Evolutionary conservation across 805 yeast species (phyloP).

Genomic region (Wickerhamomyces subpelliculosus): DNA sequence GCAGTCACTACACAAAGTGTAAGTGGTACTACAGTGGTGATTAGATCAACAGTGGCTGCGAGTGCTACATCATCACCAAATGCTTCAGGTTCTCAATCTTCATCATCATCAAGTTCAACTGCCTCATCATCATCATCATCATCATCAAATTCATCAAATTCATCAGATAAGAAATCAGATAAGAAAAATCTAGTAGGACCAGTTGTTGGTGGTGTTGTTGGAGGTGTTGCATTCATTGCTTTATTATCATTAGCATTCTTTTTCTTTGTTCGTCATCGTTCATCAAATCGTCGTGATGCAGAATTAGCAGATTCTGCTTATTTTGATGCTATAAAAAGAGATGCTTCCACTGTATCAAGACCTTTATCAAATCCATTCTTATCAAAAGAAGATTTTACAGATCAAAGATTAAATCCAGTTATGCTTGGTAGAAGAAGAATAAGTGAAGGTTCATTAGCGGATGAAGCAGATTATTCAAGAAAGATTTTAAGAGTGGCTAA

Average conservation of each 20-base stretch:
- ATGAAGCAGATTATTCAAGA: conserved; percentile 74
- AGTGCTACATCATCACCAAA: conserved; percentile 4
- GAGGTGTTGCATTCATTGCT: conserved; percentile 43
- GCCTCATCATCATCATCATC: conserved; percentile 22
- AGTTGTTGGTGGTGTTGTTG: conserved; percentile 58
- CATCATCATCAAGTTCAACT: conserved; percentile 8
- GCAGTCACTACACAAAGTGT: conserved; percentile 13
- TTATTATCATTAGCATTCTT: conserved; percentile 32
- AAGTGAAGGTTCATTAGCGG: conserved; percentile 82
- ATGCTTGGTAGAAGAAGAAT: conserved; percentile 80
- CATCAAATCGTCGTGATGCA: conserved; percentile 30
- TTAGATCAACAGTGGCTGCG: conserved; percentile 15
- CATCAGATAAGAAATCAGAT: neutral
- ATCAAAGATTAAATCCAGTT: conserved; percentile 65
- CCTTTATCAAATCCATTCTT: conserved; percentile 54
- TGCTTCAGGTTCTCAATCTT: conserved; percentile 3
- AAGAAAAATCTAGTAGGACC: conserved; percentile 38
- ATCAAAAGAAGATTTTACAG: conserved; percentile 48
- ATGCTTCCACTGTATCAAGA: conserved; percentile 25
- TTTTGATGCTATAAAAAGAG: conserved; percentile 50
- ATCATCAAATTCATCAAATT: conserved; percentile 15
- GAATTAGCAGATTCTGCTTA: conserved; percentile 50
- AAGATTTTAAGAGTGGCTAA: conserved; percentile 83
- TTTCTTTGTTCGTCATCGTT: conserved; percentile 31
- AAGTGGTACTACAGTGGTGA: conserved; percentile 10